Percentiles rank a stretch among this genome's conserved stretches.
Evolutionary conservation across 129 eudicot genomes (phyloP).

Genomic region (Escallonia herrerae): DNA sequence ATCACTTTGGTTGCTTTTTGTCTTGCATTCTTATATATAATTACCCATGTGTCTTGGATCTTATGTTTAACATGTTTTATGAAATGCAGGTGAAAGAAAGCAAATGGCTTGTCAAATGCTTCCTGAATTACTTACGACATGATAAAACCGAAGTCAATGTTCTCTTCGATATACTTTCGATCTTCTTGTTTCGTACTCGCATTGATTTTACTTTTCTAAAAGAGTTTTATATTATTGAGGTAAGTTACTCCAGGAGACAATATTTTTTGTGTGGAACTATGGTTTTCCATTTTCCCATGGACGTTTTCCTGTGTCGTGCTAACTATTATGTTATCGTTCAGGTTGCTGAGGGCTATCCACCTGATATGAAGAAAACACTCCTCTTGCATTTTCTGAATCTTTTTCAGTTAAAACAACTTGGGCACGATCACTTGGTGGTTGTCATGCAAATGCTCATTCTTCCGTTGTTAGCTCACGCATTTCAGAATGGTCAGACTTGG

Average conservation of each 20-base stretch:
- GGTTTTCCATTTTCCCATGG: neutral
- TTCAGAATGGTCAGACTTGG: conserved; percentile 95
- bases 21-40: no score
- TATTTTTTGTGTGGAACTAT: neutral
- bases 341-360: conserved; percentile 96
- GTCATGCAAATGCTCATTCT: conserved; percentile 98
- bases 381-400: conserved; percentile 75
- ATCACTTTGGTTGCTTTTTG: no score
- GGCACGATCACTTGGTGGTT: conserved; percentile 92
- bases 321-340: conserved; percentile 8
- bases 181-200: conserved; percentile 80
- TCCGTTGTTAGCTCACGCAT: conserved; percentile 96
- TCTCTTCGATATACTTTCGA: conserved; percentile 81
- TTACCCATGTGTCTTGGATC: no score
- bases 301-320: neutral
- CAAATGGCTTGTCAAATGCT: conserved; percentile 98
- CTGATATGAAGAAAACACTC: conserved; percentile 79
- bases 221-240: conserved; percentile 97
- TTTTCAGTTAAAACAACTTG: conserved; percentile 80
- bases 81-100: conserved; percentile 90
- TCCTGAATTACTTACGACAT: conserved; percentile 87
- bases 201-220: conserved; percentile 89
- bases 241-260: conserved; percentile 18
- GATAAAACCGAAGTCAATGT: conserved; percentile 89
- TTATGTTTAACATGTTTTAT: neutral